Conservation (phyloP, 345 rosid genomes). For the Populus alba region DNA sequence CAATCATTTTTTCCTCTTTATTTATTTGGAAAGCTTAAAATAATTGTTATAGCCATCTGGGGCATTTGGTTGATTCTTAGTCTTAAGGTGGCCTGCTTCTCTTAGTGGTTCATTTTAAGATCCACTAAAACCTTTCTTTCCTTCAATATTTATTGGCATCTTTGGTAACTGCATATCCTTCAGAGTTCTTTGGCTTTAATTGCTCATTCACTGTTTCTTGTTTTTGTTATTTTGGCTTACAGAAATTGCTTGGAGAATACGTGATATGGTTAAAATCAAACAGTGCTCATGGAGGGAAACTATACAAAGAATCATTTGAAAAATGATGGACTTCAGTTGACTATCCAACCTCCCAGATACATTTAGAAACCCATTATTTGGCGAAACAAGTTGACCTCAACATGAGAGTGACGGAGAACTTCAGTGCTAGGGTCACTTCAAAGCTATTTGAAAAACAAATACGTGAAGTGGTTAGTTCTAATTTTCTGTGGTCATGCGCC, state of each 20-base stretch:
- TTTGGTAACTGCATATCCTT: background rate
- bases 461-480: constrained; percentile 67
- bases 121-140: background rate
- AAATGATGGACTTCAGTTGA: constrained; percentile 61
- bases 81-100: background rate
- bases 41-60: background rate
- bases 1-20: background rate
- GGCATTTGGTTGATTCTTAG: constrained; percentile 2
- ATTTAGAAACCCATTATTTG: constrained; percentile 45
- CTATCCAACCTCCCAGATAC: constrained; percentile 35
- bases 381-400: constrained; percentile 49
- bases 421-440: constrained; percentile 59
- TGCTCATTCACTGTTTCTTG: background rate
- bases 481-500: background rate
- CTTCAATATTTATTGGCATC: background rate
- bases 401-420: constrained; percentile 50
- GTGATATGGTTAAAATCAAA: constrained; percentile 65
- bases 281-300: constrained; percentile 57
- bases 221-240: constrained; percentile 25
- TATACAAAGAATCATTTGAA: constrained; percentile 66
- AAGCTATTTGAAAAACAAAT: constrained; percentile 67
- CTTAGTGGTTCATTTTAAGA: constrained; percentile 1
- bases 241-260: constrained; percentile 73
- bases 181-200: background rate
- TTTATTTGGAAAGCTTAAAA: constrained; percentile 4